Base-by-base conservation (phyloP, 2,329 filamentous ascomycete genomes). In the Aschersonia sp. region DNA sequence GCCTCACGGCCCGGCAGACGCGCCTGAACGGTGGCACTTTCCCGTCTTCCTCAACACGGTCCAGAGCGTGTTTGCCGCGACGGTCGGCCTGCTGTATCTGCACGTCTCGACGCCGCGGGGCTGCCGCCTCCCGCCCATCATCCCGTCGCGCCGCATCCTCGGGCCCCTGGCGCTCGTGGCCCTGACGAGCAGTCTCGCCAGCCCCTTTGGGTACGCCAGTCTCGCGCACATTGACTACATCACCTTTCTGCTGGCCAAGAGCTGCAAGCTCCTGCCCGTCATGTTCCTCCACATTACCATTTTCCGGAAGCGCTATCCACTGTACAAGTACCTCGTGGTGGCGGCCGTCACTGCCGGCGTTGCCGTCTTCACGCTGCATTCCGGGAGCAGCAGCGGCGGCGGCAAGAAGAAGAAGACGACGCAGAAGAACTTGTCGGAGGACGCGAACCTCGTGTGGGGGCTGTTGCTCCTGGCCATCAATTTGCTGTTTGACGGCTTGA, bases 191-290 rank as follows among this genome's bases (percentile, higher is more conserved):
- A 88, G 87, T 4, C 83, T 97, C 46, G 88, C 90, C 40, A 88
- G 84, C n/a, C 90, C 90, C 3, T 96, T 96, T 60, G 92, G 90
- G 56, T 97, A 97, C 67, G 89, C 92, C 45, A 85, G 81, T 50
- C 80, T 97, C 46, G 81, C 84, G 39, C 88, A 97, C 64, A 88
- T 97, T 66, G 92, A 97, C 76, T 97, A 97, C 68, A 87, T 97
- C 60, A 96, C 92, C 32, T 97, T 94, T 68, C 86, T 96, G 56
- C 83, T 98, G 42, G 90, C 92, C 57, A 97, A 98, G 69, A 89
- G 84, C 57, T 98, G 92, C 82, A 98, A 98, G 71, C 77, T 98
- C 22, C 80, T 98, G n/a, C 92, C 92, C 3, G 92, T 98, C 60
- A 97, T 98, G 92, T 82, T 92, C 59, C 76, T 98, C 41, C 90